Evolutionary conservation across 345 rosid genomes (phyloP).

Genomic region (Gossypium australe): DNA sequence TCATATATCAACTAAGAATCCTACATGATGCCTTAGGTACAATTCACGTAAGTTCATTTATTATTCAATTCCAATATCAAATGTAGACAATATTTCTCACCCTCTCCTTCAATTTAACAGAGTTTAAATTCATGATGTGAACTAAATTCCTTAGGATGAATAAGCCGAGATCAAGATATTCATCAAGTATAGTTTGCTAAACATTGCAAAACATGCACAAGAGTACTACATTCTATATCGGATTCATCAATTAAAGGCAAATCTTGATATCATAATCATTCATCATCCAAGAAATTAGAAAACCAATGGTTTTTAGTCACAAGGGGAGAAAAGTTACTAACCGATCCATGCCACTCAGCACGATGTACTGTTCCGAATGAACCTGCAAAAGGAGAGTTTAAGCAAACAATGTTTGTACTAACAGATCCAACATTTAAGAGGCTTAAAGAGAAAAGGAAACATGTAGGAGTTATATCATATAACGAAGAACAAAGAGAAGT

Average conservation of each 20-base stretch:
- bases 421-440: not conserved
- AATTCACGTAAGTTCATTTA: not conserved
- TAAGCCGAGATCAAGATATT: not conserved
- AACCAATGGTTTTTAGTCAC: not conserved
- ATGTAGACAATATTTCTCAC: not conserved
- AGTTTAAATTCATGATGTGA: not conserved
- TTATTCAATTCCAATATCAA: not conserved
- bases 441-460: not conserved
- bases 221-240: not conserved
- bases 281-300: not conserved
- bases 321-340: slow-evolving; percentile 29
- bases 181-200: not conserved
- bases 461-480: not conserved
- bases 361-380: slow-evolving; percentile 98
- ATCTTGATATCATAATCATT: not conserved
- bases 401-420: not conserved
- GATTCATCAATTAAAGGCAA: not conserved
- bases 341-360: slow-evolving; percentile 99
- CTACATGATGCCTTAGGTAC: not conserved
- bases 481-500: slow-evolving; percentile 17
- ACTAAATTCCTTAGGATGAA: not conserved
- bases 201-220: not conserved
- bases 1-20: not conserved
- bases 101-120: not conserved
- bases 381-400: slow-evolving; percentile 39